Conservation (phyloP, 1,284 basidiomycete species). For the Abortiporus biennis region DNA sequence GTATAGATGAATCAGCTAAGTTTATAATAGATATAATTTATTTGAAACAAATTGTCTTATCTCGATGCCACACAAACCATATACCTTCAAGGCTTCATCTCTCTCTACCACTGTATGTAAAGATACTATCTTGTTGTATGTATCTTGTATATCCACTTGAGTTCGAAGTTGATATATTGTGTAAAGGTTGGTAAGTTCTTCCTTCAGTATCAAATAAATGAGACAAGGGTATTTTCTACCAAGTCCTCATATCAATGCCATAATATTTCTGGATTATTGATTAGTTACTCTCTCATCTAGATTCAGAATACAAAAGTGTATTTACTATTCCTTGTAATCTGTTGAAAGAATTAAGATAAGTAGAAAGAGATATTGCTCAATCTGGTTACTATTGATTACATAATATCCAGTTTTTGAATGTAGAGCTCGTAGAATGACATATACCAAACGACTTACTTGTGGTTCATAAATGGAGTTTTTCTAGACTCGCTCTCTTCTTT, state of each 20-base stretch:
- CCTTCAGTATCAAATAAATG: constrained; percentile 2
- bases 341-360: constrained; percentile 26
- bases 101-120: neutral
- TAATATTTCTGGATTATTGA: constrained; percentile 4
- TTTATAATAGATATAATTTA: neutral
- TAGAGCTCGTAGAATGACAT: constrained; percentile 15
- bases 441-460: constrained; percentile 26
- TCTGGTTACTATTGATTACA: constrained; percentile 18
- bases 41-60: constrained; percentile 5
- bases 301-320: constrained; percentile 19
- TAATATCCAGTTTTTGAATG: constrained; percentile 17
- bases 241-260: constrained; percentile 9
- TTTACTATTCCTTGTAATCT: constrained; percentile 34
- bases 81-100: constrained; percentile 3
- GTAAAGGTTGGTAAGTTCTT: neutral
- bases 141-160: neutral
- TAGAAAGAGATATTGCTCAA: constrained; percentile 18
- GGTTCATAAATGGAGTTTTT: constrained; percentile 16
- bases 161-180: neutral
- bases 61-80: constrained; percentile 4
- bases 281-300: neutral
- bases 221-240: constrained; percentile 6
- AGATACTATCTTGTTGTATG: neutral
- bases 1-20: neutral
- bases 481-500: constrained; percentile 13